Percentiles rank a stretch among this genome's conserved stretches.
Conservation (phyloP, 1,139 yeast genomes). For the Taiozyma onychis region DNA sequence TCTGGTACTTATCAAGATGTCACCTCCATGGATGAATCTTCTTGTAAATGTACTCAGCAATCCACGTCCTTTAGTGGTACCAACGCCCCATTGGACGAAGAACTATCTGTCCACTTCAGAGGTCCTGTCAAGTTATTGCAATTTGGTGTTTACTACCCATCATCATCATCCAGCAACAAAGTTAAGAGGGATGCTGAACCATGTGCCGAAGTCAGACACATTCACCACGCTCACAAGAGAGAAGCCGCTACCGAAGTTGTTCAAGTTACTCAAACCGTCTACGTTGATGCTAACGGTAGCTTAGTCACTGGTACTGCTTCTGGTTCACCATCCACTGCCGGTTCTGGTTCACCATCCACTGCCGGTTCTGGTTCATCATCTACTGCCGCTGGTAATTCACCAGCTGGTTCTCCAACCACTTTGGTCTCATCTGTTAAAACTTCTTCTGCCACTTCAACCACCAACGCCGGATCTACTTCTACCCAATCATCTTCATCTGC, state of each 20-base stretch:
- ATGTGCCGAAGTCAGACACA: constrained; percentile 37
- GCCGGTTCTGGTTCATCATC: constrained; percentile 23
- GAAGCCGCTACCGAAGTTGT: constrained; percentile 58
- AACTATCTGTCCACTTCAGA: constrained; percentile 86
- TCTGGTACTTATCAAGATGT: constrained; percentile 76
- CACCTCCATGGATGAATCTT: constrained; percentile 57
- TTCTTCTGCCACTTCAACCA: constrained; percentile 23
- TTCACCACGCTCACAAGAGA: constrained; percentile 56
- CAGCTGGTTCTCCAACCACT: constrained; percentile 2
- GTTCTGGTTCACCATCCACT: constrained; percentile 11
- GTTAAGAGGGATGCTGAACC: constrained; percentile 32
- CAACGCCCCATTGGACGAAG: constrained; percentile 82
- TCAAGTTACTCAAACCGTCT: constrained; percentile 72
- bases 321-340: constrained; percentile 20
- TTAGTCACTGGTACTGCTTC: constrained; percentile 23
- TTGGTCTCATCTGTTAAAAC: constrained; percentile 20
- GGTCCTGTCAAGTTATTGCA: constrained; percentile 80
- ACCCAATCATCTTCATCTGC: constrained; percentile 28
- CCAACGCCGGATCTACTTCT: constrained; percentile 25
- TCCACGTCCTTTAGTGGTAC: constrained; percentile 60
- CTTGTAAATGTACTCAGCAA: constrained; percentile 56
- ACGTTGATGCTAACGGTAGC: constrained; percentile 52
- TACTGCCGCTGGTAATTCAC: constrained; percentile 5
- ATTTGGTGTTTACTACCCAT: constrained; percentile 69
- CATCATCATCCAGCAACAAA: constrained; percentile 27